Evolutionary conservation across 2,329 filamentous ascomycete species (phyloP).

Genomic region (Aureobasidium lini): DNA sequence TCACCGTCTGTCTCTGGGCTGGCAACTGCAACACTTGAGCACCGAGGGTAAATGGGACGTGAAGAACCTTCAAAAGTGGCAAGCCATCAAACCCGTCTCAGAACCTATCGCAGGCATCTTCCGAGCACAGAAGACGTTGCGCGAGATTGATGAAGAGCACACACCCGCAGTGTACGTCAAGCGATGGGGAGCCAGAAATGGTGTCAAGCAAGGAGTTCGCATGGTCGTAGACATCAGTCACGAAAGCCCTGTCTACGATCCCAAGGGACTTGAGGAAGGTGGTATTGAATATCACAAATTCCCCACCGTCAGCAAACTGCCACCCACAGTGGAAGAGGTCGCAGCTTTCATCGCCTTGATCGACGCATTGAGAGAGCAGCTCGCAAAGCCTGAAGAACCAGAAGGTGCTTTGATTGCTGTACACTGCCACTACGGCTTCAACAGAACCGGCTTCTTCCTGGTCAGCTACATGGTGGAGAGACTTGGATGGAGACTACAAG

Average conservation of each 20-base stretch:
- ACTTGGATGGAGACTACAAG: conserved; percentile 61
- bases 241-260: conserved; percentile 83
- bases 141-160: conserved; percentile 79
- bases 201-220: conserved; percentile 40
- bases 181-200: conserved; percentile 59
- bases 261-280: conserved; percentile 41
- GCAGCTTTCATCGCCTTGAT: conserved; percentile 52
- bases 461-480: conserved; percentile 85
- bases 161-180: conserved; percentile 65
- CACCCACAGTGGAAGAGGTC: conserved; percentile 59
- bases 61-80: conserved; percentile 91
- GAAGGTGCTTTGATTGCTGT: conserved; percentile 57
- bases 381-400: conserved; percentile 32
- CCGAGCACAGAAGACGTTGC: conserved; percentile 84
- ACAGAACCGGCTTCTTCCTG: conserved; percentile 86
- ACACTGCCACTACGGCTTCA: conserved; percentile 95
- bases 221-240: conserved; percentile 81
- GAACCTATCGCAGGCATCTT: conserved; percentile 67
- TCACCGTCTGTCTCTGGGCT: conserved; percentile 69
- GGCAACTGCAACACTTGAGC: conserved; percentile 84
- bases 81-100: conserved; percentile 69
- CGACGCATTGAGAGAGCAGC: conserved; percentile 34
- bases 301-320: conserved; percentile 85
- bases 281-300: conserved; percentile 62
- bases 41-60: conserved; percentile 96